Conservation (phyloP, 495 filamentous ascomycete genomes). For the Lepidopterella palustris region DNA sequence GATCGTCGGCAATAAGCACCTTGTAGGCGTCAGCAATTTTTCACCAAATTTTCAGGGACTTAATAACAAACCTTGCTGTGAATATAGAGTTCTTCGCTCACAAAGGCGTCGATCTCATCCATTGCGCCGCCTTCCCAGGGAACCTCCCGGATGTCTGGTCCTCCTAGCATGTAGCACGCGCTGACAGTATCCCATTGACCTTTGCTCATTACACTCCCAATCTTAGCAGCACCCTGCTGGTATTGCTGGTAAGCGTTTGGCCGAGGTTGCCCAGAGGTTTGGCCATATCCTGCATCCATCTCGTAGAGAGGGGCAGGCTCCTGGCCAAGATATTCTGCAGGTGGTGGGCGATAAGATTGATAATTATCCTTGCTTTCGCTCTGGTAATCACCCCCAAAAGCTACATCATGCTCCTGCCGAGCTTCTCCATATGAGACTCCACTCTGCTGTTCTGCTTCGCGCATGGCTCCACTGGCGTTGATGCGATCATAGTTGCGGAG, state of each 20-base stretch:
- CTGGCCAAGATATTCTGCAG: conserved; percentile 11
- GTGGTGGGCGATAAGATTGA: conserved; percentile 22
- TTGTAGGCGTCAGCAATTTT: conserved; percentile 26
- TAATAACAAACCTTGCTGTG: conserved; percentile 64
- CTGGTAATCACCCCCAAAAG: conserved; percentile 16
- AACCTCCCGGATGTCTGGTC: conserved; percentile 64
- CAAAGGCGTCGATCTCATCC: conserved; percentile 79
- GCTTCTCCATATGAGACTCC: conserved; percentile 72
- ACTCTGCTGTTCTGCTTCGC: conserved; percentile 55
- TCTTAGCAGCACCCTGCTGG: conserved; percentile 54
- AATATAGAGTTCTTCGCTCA: conserved; percentile 89
- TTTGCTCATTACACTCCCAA: conserved; percentile 33
- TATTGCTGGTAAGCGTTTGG: conserved; percentile 50
- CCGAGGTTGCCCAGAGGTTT: not conserved
- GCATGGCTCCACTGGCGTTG: conserved; percentile 61
- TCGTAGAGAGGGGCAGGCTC: conserved; percentile 15
- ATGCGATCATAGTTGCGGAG: conserved; percentile 89
- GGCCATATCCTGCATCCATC: conserved; percentile 19
- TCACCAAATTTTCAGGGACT: not conserved
- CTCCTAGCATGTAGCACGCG: conserved; percentile 78
- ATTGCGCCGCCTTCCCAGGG: conserved; percentile 68
- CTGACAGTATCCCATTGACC: conserved; percentile 70
- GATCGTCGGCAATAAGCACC: conserved; percentile 88
- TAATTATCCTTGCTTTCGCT: not conserved
- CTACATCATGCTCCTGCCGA: conserved; percentile 57